These are phyloP conservation scores for Davidsoniella neocaledoniae DNA, from an alignment of 2,329 filamentous ascomycete genomes.

Conservation along the genomic window DNA sequence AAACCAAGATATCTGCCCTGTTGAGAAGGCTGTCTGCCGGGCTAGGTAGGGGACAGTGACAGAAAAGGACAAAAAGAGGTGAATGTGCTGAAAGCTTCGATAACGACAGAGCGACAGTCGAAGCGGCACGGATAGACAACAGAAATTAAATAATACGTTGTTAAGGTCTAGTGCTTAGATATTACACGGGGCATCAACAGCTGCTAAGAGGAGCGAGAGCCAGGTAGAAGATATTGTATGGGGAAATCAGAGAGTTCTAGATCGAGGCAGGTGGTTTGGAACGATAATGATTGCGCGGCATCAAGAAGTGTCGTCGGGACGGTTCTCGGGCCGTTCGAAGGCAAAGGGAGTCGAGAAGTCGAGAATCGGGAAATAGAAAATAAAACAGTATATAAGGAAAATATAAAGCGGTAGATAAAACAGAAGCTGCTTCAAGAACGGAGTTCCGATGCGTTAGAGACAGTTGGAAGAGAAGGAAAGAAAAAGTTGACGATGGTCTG, in stretches of 20 bases:
- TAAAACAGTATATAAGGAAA: too few species aligned
- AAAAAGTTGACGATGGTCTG: too few species aligned
- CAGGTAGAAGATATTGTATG: not conserved
- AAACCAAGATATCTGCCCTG: not conserved
- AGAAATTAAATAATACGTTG: conserved; percentile 9
- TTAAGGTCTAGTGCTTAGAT: conserved; percentile 10
- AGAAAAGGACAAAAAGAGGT: not conserved
- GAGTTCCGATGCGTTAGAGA: too few species aligned
- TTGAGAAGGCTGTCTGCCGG: not conserved
- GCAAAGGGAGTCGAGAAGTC: too few species aligned
- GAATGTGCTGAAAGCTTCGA: too few species aligned
- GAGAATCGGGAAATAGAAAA: too few species aligned
- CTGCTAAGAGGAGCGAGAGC: not conserved
- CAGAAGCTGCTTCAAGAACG: too few species aligned
- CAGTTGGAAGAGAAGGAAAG: too few species aligned
- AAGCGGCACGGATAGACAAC: not conserved
- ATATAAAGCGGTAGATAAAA: too few species aligned
- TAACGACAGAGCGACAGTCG: too few species aligned
- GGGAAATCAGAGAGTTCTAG: too few species aligned
- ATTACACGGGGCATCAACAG: not conserved
- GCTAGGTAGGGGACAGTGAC: not conserved
- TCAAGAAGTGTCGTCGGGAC: conserved; percentile 3
- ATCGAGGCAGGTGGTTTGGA: too few species aligned
- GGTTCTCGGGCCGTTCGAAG: not conserved
- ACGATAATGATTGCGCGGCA: not conserved